Evolutionary conservation across 345 rosid genomes (phyloP).

Genomic region (Theobroma cacao): DNA sequence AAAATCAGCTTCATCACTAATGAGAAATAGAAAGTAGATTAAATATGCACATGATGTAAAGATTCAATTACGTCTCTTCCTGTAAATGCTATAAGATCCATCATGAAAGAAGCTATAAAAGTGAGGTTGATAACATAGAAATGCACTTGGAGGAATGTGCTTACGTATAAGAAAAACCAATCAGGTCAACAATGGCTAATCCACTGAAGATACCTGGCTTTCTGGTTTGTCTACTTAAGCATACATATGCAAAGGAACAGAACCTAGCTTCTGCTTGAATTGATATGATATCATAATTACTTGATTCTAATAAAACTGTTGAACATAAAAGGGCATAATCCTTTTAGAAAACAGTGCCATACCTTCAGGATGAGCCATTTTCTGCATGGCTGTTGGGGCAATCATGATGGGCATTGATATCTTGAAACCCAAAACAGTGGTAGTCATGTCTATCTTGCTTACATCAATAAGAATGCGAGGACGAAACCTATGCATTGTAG

Average conservation of each 20-base stretch:
- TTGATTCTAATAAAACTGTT: not conserved
- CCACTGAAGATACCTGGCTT: not conserved
- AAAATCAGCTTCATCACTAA: not conserved
- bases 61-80: not conserved
- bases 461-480: slow-evolving; percentile 88
- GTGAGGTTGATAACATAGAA: not conserved
- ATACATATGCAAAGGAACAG: not conserved
- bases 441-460: slow-evolving; percentile 70
- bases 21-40: no score
- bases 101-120: not conserved
- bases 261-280: not conserved
- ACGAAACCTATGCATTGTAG: slow-evolving; percentile 45
- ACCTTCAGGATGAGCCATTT: slow-evolving; percentile 97
- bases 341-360: not conserved
- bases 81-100: not conserved
- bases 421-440: slow-evolving; percentile 74
- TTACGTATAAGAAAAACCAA: not conserved
- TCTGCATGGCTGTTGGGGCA: slow-evolving; percentile 89
- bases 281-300: not conserved
- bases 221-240: not conserved
- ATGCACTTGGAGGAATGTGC: not conserved
- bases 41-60: not conserved
- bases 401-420: slow-evolving; percentile 91
- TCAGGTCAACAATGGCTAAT: not conserved
- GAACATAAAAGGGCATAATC: not conserved